Base-by-base conservation (phyloP, 352 stramenopile species). In the Elongisporangium senticosum region DNA sequence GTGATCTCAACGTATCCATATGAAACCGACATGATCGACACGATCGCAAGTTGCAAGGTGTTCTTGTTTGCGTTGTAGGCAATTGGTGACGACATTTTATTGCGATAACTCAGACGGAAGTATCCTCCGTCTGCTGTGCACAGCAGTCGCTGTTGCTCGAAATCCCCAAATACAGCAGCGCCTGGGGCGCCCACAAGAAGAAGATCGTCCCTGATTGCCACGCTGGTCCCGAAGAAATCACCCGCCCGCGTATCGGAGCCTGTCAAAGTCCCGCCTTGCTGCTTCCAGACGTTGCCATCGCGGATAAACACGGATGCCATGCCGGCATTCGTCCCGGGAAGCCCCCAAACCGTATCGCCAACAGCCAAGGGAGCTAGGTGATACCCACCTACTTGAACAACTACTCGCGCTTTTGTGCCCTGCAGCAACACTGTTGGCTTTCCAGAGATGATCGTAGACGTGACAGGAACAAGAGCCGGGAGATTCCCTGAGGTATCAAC, bases 101-200 rank as follows among this genome's bases (percentile, higher is more conserved):
- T 74, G 11, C 68, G 69, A 47, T 83, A 94, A n/a, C 85, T 24
- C 22, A 95, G 28, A 2, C 69, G 73, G 21, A 95, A 83, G 49
- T 74, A 88, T 0, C 86, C 86, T 11, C 69, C 79, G 48, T 91
- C 79, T 1, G 84, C 86, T n/a, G 89, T 68, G 37, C 86, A 95
- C 11, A 88, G 54, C 6, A 95, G 40, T 13, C 81, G 82, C 22
- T 93, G 81, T 13, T 71, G 72, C 62, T 94, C 86, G 24, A 80
- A 87, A 61, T 89, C 81, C 11, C 81, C 83, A 28, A 84, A 93
- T 14, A 86, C 74, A 3, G 82, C 73, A 20, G 81, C 81, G 7
- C 70, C 65, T 47, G 86, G 86, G 13, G 86, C 84, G 0, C 86
- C 84, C 0, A 93, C 72, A 2, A 95, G 49, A 14, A 87, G 28